phyloP scores from a whole-genome alignment of 495 filamentous ascomycete genomes.

The Chaetomium tenue region DNA sequence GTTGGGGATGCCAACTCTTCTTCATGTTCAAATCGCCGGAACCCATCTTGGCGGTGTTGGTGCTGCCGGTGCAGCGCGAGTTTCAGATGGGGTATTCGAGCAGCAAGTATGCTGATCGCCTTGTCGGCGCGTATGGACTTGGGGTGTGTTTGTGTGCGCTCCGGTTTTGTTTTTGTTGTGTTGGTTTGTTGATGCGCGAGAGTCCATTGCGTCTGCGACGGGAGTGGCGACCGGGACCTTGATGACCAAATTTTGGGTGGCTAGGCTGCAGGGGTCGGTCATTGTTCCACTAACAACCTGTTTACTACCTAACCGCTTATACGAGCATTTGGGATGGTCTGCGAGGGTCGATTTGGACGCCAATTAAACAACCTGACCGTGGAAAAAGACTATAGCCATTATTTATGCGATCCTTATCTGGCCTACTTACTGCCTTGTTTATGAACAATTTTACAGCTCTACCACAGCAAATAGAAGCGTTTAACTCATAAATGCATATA shows the following conservation, averaged over 20 bases:
- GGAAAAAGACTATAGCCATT: too few species aligned
- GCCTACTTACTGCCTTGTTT: too few species aligned
- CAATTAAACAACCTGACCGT: too few species aligned
- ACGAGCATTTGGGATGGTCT: background rate
- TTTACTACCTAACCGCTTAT: background rate
- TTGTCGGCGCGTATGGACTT: background rate
- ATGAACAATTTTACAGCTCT: too few species aligned
- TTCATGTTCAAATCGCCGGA: slow-evolving; percentile 86
- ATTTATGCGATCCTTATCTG: too few species aligned
- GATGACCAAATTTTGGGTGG: slow-evolving; percentile 15
- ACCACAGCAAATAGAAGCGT: too few species aligned
- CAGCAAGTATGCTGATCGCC: background rate
- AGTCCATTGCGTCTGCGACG: background rate
- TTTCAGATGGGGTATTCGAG: background rate
- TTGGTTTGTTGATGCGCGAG: background rate
- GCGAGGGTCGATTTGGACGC: too few species aligned
- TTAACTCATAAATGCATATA: background rate
- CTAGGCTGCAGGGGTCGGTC: background rate
- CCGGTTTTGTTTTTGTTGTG: background rate
- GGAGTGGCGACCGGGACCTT: slow-evolving; percentile 18
- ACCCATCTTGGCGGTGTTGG: slow-evolving; percentile 62
- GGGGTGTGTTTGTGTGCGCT: background rate
- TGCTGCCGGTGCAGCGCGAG: slow-evolving; percentile 21
- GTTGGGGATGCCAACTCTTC: slow-evolving; percentile 83
- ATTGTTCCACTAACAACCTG: too few species aligned